These are phyloP conservation scores for Aschersonia sp. DNA, from an alignment of 2,329 filamentous ascomycete species.

Conservation along the genomic window DNA sequence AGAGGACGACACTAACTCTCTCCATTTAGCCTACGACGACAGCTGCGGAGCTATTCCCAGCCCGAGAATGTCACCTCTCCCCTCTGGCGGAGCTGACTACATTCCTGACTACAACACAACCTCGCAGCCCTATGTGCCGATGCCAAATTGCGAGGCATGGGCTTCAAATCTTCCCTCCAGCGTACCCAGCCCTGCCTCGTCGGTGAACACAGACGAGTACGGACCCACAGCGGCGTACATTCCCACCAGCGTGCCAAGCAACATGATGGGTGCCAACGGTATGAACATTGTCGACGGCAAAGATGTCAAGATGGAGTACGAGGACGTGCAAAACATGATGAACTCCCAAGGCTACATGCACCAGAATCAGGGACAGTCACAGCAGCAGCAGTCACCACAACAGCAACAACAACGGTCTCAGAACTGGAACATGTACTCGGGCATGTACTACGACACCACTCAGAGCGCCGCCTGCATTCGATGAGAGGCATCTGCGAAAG, in stretches of 20 bases:
- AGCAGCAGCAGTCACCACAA: constrained; percentile 12
- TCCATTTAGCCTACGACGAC: constrained; percentile 23
- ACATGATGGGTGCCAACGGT: constrained; percentile 17
- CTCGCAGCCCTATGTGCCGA: constrained; percentile 18
- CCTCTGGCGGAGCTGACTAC: constrained; percentile 24
- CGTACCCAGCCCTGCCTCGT: constrained; percentile 37
- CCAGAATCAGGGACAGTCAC: constrained; percentile 13
- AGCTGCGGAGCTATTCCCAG: constrained; percentile 24
- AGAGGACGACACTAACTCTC: no score
- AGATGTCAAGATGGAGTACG: constrained; percentile 25
- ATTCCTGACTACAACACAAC: constrained; percentile 24
- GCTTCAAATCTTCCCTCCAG: constrained; percentile 29
- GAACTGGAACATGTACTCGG: constrained; percentile 17
- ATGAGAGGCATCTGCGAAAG: not conserved
- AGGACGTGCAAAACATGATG: constrained; percentile 17
- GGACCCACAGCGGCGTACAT: constrained; percentile 25
- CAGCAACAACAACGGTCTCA: constrained; percentile 13
- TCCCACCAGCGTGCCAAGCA: constrained; percentile 31
- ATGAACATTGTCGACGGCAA: constrained; percentile 15
- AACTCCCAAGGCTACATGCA: constrained; percentile 11
- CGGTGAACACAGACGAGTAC: constrained; percentile 32
- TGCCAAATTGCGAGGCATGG: constrained; percentile 32
- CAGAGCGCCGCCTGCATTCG: constrained; percentile 6
- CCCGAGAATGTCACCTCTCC: constrained; percentile 30
- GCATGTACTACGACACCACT: constrained; percentile 13